These are phyloP conservation scores for Parastagonospora avenae DNA, from an alignment of 2,329 filamentous ascomycete genomes.

Conservation along the genomic window DNA sequence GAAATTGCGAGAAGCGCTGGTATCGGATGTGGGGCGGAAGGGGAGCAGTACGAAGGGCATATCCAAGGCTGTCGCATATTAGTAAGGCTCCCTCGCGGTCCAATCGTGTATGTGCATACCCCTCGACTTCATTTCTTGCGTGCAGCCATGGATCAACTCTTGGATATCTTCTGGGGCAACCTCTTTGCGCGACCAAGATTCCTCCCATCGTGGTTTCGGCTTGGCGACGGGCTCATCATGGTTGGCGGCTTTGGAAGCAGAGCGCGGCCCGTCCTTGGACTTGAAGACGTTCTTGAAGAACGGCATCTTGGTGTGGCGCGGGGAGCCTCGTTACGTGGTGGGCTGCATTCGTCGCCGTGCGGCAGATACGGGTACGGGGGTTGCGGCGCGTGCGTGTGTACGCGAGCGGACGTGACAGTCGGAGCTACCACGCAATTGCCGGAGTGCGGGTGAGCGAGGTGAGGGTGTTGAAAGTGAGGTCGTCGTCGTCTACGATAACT, in stretches of 20 bases:
- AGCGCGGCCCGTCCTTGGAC: constrained; percentile 41
- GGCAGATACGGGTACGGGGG: constrained; percentile 15
- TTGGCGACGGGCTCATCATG: constrained; percentile 47
- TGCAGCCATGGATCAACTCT: constrained; percentile 83
- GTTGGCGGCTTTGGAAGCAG: constrained; percentile 36
- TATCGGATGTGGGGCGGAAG: constrained; percentile 90
- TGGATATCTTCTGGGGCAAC: constrained; percentile 91
- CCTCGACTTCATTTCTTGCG: constrained; percentile 89
- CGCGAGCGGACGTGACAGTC: constrained; percentile 2
- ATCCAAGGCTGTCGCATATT: constrained; percentile 70
- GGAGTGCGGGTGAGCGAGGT: neutral
- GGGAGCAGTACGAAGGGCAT: constrained; percentile 91
- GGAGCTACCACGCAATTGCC: constrained; percentile 1
- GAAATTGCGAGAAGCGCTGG: constrained; percentile 88
- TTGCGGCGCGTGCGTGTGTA: constrained; percentile 11
- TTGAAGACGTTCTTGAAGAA: constrained; percentile 49
- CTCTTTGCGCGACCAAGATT: constrained; percentile 81
- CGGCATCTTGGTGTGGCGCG: constrained; percentile 35
- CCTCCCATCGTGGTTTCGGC: constrained; percentile 79
- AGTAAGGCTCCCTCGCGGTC: constrained; percentile 8
- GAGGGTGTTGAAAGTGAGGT: constrained; percentile 3
- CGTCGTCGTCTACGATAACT: constrained; percentile 7
- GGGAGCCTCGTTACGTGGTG: constrained; percentile 21
- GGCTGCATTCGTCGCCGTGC: constrained; percentile 26
- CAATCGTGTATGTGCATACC: constrained; percentile 61